Base-by-base conservation (phyloP, 225 moss, liverwort and hornwort genomes). In the Lunularia cruciata region DNA sequence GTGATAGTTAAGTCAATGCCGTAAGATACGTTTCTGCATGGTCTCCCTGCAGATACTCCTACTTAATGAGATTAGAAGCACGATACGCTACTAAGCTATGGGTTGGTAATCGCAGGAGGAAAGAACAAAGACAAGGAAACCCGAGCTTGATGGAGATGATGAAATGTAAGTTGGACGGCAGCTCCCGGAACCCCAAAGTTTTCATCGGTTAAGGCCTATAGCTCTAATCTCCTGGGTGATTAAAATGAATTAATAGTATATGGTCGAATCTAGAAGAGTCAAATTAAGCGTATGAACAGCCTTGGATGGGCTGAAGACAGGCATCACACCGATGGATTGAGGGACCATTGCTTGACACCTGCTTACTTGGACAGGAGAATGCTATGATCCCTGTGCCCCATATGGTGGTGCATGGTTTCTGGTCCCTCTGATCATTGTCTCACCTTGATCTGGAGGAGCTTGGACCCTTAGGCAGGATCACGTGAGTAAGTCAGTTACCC, bases 81-180 rank as follows among this genome's bases (percentile, higher is more conserved):
- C 6, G 6, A 13, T 13, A 6, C 13, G 40, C 8, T 40, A 13
- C 53, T 53, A 22, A 57, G 56, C 11, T 31, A 15, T 57, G 28
- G 31, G 28, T 57, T 11, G 20, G 25, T 67, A 8, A 2, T 37
- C 70, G 73, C 91, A 96, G 92, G 88, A 84, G 62, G 92, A 96
- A 83, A 87, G 83, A 73, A 75, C 71, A 49, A 76, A 76, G 67
- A 42, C 79, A 27, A 81, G 82, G 78, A 96, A 88, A 72, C 67
- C 78, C n/a, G 88, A 89, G 46, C 45, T 73, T 16, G 78, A 82
- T 27, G 77, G 68, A 66, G 86, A 87, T 28, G 88, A 84, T 63
- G 95, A 90, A 74, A 92, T 87, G 95, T 92, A 61, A 96, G 95
- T 86, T 30, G 43, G 26, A 25, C 30, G 32, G 22, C 59, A 34